Base-by-base conservation (phyloP, 1,284 basidiomycete species). In the Apiotrichum gamsii region DNA sequence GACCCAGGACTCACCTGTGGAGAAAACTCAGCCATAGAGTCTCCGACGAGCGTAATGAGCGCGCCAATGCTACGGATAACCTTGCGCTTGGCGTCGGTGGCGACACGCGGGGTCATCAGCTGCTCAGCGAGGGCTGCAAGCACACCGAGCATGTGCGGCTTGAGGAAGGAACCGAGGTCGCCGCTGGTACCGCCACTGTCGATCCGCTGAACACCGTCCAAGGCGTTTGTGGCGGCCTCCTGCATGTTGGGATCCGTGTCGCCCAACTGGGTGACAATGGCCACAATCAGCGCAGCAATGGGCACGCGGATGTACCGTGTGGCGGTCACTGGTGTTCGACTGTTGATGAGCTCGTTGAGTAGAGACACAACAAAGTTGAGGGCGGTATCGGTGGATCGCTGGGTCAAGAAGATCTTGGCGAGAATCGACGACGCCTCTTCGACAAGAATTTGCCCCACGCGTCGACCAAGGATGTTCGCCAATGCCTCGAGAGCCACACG, bases 71-170 rank as follows among this genome's bases (percentile, higher is more conserved):
- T 86, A 33, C 86, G 79, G 30, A 94, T 74, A 44, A 91, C 84
- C 60, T 81, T 82, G 45, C 78, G 77, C 64, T 93, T 93, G 29
- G 76, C 75, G 11, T 74, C 72, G 0, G 80, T 72, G 0, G 82
- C 75, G 54, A 84, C 83, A 65, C 85, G 88, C 1, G 84, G 85
- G 13, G 82, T 79, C 3, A 84, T 76, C 36, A 95, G 71, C 69
- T 84, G 81, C 32, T 90, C 87, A 52, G 85, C 90, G 59, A 93
- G 77, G 49, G 82, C 76, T 0, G 85, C 82, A 18, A 94, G 82
- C 44, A 93, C 77, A 5, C 87, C 90, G 8, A 93, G 78, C 74
- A 91, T 83, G 58, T 88, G 78, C 9, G 74, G 74, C 66, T 83
- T 82, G 46, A 93, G 75, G 53, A 90, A 83, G 0, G 67, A 64